Evolutionary conservation across 352 stramenopile genomes (phyloP).

Genomic region (Phytophthora palmivora): DNA sequence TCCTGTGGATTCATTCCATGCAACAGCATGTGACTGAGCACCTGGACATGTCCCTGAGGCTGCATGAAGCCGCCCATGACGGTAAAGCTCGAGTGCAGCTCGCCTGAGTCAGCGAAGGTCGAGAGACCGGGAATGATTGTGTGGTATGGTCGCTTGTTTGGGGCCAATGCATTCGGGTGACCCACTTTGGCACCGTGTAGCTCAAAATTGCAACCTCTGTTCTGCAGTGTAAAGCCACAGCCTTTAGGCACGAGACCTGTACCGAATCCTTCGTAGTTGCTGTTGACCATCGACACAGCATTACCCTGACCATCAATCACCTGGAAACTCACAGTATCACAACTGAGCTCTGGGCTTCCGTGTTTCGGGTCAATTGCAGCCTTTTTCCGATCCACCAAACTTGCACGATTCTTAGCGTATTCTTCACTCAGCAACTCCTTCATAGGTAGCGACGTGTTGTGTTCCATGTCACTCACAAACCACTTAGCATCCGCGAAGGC

Average conservation of each 20-base stretch:
- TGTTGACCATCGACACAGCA: slow-evolving; percentile 98
- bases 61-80: slow-evolving; percentile 96
- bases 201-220: slow-evolving; percentile 95
- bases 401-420: slow-evolving; percentile 69
- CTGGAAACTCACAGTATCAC: slow-evolving; percentile 96
- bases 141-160: slow-evolving; percentile 96
- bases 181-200: slow-evolving; percentile 59
- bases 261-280: slow-evolving; percentile 98
- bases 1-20: slow-evolving; percentile 88
- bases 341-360: slow-evolving; percentile 69
- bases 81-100: slow-evolving; percentile 93
- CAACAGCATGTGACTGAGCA: slow-evolving; percentile 92
- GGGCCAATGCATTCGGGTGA: slow-evolving; percentile 93
- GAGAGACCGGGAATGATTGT: slow-evolving; percentile 98
- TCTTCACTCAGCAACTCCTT: slow-evolving; percentile 79
- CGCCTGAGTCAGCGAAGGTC: slow-evolving; percentile 84
- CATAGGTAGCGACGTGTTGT: slow-evolving; percentile 59
- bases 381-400: slow-evolving; percentile 48
- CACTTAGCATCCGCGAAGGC: slow-evolving; percentile 94
- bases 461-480: slow-evolving; percentile 85
- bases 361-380: slow-evolving; percentile 63
- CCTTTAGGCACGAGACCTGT: slow-evolving; percentile 93
- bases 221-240: slow-evolving; percentile 97
- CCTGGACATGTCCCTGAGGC: slow-evolving; percentile 96
- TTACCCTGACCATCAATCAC: slow-evolving; percentile 96